Base-by-base conservation (phyloP, 2,329 filamentous ascomycete species). In the Colletotrichum tanaceti region DNA sequence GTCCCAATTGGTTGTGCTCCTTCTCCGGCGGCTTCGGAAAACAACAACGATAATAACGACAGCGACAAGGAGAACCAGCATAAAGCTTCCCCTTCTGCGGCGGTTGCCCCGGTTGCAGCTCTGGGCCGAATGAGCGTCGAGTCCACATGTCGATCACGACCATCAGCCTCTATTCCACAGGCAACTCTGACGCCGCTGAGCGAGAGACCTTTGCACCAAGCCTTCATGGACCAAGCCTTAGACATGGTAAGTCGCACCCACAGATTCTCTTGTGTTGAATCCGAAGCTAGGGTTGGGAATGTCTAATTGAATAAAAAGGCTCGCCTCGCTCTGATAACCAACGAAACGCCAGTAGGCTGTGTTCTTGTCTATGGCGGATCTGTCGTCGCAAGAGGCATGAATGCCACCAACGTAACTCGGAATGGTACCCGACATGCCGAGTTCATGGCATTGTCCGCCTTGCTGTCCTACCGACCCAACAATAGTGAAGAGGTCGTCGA, bases 271-370 rank as follows among this genome's bases (percentile, higher is more conserved):
- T 4, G 65, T 39, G 22, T 53, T 13, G 18, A 59, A 62, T 1
- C 63, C 22, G n/a, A 18, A 43, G 28, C 14, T 9, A 35, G 11
- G 6, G 14, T 16, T 20, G 10, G 24, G 18, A 28, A 7, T 14
- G 13, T 5, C 54, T 68, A 28, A 68, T n/a, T 58, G n/a, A 5
- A 28, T 24, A 18, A 24, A 16, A 64, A 97, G 93, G 96, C 94
- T 67, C 91, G 95, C 75, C 87, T 93, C 72, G 96, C 97, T 24
- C 88, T 99, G 57, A 83, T 84, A 73, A 92, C 89, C 70, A 94
- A 97, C 74, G 96, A 99, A 82, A 98, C 97, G 1, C 96, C 96
- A 1, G 96, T 99, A 22, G 97, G 96, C 57, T 99, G 96, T 79
- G 94, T 99, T 39, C 90, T 99, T 61, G 94, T 98, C 24, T 87